A percentile compares a stretch with the other conserved stretches of the same genome.
Evolutionary conservation across 1,284 basidiomycete species (phyloP).

Genomic region (Cryptococcus sp.): DNA sequence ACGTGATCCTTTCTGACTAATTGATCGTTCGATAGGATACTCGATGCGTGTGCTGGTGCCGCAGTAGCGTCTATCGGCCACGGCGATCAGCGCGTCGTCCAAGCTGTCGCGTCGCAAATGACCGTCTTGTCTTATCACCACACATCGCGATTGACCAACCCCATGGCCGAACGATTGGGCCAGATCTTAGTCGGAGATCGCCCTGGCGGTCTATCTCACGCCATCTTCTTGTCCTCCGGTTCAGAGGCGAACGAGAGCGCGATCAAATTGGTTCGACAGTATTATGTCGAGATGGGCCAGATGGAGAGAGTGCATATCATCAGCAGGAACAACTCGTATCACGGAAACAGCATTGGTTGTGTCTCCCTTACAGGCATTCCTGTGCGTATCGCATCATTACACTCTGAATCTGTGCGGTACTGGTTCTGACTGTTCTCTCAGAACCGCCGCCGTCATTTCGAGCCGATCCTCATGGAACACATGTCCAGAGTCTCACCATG

Average conservation of each 20-base stretch:
- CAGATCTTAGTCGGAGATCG: conserved; percentile 65
- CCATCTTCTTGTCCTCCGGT: conserved; percentile 30
- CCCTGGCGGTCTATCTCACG: conserved; percentile 28
- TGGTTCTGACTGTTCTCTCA: background rate
- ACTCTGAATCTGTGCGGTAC: conserved; percentile 38
- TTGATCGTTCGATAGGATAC: no score
- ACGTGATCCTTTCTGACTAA: no score
- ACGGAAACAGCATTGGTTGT: conserved; percentile 73
- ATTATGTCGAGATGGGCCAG: conserved; percentile 64
- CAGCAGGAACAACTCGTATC: conserved; percentile 74
- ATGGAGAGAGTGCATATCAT: conserved; percentile 73
- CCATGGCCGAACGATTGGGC: conserved; percentile 27
- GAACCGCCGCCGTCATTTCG: conserved; percentile 21
- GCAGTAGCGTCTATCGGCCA: conserved; percentile 78
- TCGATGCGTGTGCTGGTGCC: conserved; percentile 64
- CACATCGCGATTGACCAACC: conserved; percentile 27
- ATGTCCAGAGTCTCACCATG: conserved; percentile 59
- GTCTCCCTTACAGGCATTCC: conserved; percentile 19
- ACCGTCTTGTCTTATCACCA: conserved; percentile 61
- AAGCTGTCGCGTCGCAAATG: conserved; percentile 57
- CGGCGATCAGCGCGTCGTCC: conserved; percentile 61
- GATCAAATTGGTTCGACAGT: conserved; percentile 73
- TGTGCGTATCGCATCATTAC: conserved; percentile 61
- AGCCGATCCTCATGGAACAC: conserved; percentile 24
- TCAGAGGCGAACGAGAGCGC: conserved; percentile 79